These are phyloP conservation scores for Xylaria castorea DNA, from an alignment of 495 filamentous ascomycete genomes.

Conservation along the genomic window DNA sequence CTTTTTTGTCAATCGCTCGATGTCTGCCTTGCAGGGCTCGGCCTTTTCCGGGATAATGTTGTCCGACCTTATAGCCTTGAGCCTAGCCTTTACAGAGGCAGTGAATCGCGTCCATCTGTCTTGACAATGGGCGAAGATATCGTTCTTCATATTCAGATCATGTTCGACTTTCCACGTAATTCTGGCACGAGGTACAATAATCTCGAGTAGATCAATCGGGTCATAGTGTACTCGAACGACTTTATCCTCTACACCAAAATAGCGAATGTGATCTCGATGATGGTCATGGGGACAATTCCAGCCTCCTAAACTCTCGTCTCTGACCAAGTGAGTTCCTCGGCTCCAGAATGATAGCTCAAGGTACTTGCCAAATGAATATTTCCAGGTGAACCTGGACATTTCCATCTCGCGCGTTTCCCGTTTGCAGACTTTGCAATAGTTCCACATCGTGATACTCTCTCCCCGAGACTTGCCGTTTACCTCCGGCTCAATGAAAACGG, in stretches of 20 bases:
- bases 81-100: slow-evolving; percentile 77
- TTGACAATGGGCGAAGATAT: slow-evolving; percentile 80
- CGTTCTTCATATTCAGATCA: slow-evolving; percentile 89
- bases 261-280: slow-evolving; percentile 87
- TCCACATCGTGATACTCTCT: slow-evolving; percentile 96
- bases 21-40: slow-evolving; percentile 79
- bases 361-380: slow-evolving; percentile 98
- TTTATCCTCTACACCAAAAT: slow-evolving; percentile 87
- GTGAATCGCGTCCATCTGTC: slow-evolving; percentile 86
- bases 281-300: slow-evolving; percentile 84
- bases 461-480: slow-evolving; percentile 52
- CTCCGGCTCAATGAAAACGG: slow-evolving; percentile 81
- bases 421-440: slow-evolving; percentile 87
- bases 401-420: slow-evolving; percentile 87
- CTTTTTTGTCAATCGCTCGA: slow-evolving; percentile 74
- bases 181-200: slow-evolving; percentile 85
- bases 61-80: slow-evolving; percentile 88
- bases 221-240: slow-evolving; percentile 92
- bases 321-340: slow-evolving; percentile 76
- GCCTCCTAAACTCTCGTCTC: slow-evolving; percentile 58
- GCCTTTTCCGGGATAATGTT: slow-evolving; percentile 85
- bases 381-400: slow-evolving; percentile 97
- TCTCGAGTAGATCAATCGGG: slow-evolving; percentile 88
- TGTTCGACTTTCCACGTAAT: slow-evolving; percentile 98
- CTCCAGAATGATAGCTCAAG: slow-evolving; percentile 97